A percentile compares a stretch with the other conserved stretches of the same genome.
Conservation (phyloP, 176 grass and related monocot species). For the Saccharum officinarum region DNA sequence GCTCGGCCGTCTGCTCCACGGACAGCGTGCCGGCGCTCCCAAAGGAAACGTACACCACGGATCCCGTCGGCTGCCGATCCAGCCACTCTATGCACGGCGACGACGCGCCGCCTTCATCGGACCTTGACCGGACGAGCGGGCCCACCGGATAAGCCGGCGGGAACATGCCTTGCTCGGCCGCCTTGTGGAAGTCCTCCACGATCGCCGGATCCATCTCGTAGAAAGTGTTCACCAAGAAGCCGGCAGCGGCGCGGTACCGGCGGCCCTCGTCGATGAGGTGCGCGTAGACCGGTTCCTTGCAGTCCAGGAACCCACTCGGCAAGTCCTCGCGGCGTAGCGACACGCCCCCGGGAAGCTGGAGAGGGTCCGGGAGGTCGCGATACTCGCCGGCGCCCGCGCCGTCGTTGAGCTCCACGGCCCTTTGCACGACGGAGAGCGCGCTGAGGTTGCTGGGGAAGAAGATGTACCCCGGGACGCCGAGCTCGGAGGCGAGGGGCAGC, state of each 20-base stretch:
- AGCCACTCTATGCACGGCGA: slow-evolving; percentile 56
- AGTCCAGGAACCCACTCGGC: not conserved
- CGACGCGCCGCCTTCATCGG: not conserved
- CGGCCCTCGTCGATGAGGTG: not conserved
- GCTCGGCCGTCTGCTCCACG: slow-evolving; percentile 42
- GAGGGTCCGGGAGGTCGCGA: slow-evolving; percentile 27
- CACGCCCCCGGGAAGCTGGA: slow-evolving; percentile 43
- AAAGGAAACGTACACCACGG: slow-evolving; percentile 68
- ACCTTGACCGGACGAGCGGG: slow-evolving; percentile 30
- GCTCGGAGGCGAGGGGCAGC: slow-evolving; percentile 40
- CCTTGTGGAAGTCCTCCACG: slow-evolving; percentile 6
- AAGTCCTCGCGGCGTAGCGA: slow-evolving; percentile 28
- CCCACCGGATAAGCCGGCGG: slow-evolving; percentile 54
- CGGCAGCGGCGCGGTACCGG: slow-evolving; percentile 22
- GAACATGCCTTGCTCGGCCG: slow-evolving; percentile 11
- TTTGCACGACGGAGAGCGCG: slow-evolving; percentile 22
- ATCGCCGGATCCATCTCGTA: slow-evolving; percentile 36
- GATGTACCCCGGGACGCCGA: slow-evolving; percentile 50
- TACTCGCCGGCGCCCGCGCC: slow-evolving; percentile 20
- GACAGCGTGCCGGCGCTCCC: slow-evolving; percentile 57
- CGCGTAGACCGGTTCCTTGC: not conserved
- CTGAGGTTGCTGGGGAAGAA: slow-evolving; percentile 39
- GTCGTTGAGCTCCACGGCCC: slow-evolving; percentile 24
- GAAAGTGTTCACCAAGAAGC: slow-evolving; percentile 43
- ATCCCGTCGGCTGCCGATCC: slow-evolving; percentile 47